Percentiles rank a stretch among this genome's conserved stretches.
Evolutionary conservation across 306 rosid genomes (phyloP).

Genomic region (Lotus japonicus): DNA sequence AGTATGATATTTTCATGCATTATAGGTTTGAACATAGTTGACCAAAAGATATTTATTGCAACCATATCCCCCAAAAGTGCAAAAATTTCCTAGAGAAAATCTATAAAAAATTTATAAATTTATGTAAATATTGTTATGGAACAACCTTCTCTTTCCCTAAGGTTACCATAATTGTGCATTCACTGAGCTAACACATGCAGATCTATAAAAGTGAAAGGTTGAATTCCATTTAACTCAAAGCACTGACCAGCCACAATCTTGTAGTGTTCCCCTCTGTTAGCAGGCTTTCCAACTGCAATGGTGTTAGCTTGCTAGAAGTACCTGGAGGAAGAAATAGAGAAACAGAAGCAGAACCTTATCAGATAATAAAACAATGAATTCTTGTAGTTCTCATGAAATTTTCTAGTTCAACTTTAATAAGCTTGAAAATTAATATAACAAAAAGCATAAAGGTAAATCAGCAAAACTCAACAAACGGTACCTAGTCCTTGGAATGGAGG

Average conservation of each 20-base stretch:
- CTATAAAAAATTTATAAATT: background rate
- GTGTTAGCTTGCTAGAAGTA: conserved; percentile 65
- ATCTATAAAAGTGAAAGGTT: conserved; percentile 4
- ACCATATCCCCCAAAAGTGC: background rate
- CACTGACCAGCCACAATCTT: conserved; percentile 70
- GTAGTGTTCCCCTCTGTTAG: conserved; percentile 82
- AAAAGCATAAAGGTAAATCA: conserved; percentile 3
- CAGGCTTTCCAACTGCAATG: conserved; percentile 79
- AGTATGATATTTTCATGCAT: conserved; percentile 2
- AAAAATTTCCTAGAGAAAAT: background rate
- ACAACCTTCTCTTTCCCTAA: background rate
- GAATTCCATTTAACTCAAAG: conserved; percentile 23
- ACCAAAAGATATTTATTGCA: background rate
- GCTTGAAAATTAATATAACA: background rate
- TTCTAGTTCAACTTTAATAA: background rate
- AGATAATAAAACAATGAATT: conserved; percentile 7
- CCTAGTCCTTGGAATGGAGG: conserved; percentile 72
- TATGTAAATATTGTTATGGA: background rate
- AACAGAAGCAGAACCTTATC: conserved; percentile 14
- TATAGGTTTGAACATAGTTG: conserved; percentile 1
- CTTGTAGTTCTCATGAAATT: background rate
- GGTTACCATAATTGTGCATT: conserved; percentile 3
- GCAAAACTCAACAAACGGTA: conserved; percentile 25
- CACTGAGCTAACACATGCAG: background rate
- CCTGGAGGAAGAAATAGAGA: conserved; percentile 31